Base-by-base conservation (phyloP, 2,329 filamentous ascomycete species). In the Diaporthe sp. region DNA sequence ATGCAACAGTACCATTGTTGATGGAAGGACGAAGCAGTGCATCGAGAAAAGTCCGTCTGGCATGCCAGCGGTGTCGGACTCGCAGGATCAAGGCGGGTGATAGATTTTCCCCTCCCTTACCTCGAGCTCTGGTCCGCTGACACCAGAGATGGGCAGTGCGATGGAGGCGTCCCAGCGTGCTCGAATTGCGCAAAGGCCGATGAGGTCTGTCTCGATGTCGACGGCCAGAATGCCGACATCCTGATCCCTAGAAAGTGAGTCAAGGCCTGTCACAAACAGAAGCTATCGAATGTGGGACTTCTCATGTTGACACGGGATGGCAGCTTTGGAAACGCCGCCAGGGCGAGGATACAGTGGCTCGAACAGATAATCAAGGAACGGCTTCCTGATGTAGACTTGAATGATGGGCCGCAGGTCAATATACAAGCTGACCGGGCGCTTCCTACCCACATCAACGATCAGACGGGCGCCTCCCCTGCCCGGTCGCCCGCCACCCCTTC, bases 31-130 rank as follows among this genome's bases (percentile, higher is more conserved):
- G 60, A 63, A 44, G 60, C n/a, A 44, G n/a, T 13, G 39, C 39
- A 9, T 44, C 60, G 9, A 65, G 42, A n/a, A 65, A 65, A 34
- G 60, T 65, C 42, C 60, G 60, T 3, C 60, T 65, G 60, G 60
- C 60, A 31, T 65, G 60, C 42, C 60, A 34, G 12, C 39, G 60
- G 9, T 65, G 60, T 31, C 42, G 60, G 4, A 20, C 25, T 65
- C 60, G 60, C 15, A 65, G 60, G 25, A 65, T 65, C 60, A 65
- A 65, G 60, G 60, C 42, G 25, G 60, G 60, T 65, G 13, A 65
- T 44, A 10, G 39, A 47, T 37, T 22, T 17, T 4, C 17, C 53
- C n/a, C 15, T 44, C 15, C n/a, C 60, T n/a, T 15, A 13, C n/a
- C n/a, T 47, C 60, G 60, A 28, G n/a, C 7, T 44, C 39, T 44